A percentile compares a stretch with the other conserved stretches of the same genome.
These are phyloP conservation scores for Melampsora larici-populina DNA, from an alignment of 1,284 basidiomycete genomes.

Conservation along the genomic window DNA sequence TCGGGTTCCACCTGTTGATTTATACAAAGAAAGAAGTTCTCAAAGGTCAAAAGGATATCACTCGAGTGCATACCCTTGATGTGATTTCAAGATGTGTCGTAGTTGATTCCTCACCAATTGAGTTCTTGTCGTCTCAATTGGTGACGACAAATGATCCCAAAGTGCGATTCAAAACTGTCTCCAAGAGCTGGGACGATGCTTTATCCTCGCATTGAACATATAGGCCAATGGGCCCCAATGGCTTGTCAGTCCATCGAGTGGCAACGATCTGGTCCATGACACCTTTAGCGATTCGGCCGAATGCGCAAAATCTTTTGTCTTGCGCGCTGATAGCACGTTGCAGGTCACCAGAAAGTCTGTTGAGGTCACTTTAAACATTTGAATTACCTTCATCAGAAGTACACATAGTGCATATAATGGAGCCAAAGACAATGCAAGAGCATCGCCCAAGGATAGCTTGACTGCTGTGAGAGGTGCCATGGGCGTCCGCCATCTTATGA, in stretches of 20 bases:
- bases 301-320: neutral
- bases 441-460: slow-evolving; percentile 61
- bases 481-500: neutral
- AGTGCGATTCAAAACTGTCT: slow-evolving; percentile 63
- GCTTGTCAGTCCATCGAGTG: slow-evolving; percentile 57
- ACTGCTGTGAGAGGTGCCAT: neutral
- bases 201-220: slow-evolving; percentile 64
- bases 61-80: slow-evolving; percentile 3
- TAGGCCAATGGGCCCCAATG: slow-evolving; percentile 81
- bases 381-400: slow-evolving; percentile 72
- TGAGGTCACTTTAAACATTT: slow-evolving; percentile 52
- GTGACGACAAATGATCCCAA: slow-evolving; percentile 77
- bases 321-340: neutral
- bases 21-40: neutral
- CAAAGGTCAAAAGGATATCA: neutral
- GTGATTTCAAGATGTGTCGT: slow-evolving; percentile 60
- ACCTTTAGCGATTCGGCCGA: neutral
- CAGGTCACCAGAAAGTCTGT: slow-evolving; percentile 40
- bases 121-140: slow-evolving; percentile 66
- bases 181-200: slow-evolving; percentile 65
- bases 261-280: neutral
- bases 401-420: slow-evolving; percentile 88
- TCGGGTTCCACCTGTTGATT: slow-evolving; percentile 41
- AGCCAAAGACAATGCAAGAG: slow-evolving; percentile 74
- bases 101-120: no score